Base-by-base conservation (phyloP, 1,284 basidiomycete genomes). In the Neolentinus lepideus region DNA sequence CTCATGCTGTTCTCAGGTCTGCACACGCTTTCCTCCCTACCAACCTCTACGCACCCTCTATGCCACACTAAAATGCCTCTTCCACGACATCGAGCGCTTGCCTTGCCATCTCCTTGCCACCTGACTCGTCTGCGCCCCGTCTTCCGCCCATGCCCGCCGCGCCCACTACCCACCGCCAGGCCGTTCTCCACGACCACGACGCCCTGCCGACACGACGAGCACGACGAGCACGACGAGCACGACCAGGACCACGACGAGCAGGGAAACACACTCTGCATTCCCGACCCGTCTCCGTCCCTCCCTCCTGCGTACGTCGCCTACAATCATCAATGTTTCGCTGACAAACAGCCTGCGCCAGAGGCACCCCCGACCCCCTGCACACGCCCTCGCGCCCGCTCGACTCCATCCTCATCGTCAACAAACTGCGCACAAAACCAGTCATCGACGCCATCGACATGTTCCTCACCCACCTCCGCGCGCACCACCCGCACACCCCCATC, bases 381-480 rank as follows among this genome's bases (percentile, higher is more conserved):
- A 29, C 22, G 22, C 52, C 46, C 26, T 29, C 55, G 25, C 65
- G 62, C 51, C 65, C 64, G 21, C 71, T 68, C 24, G 68, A 67
- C 57, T 72, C 79, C 43, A 81, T 90, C 38, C 77, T 90, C 53
- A 78, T 90, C 59, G 86, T 90, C 14, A 90, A 90, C 71, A 90
- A 90, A 73, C 74, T 82, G 54, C 80, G 87, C 59, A 92, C 81
- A 59, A 84, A 80, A 62, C 85, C 83, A 14, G 89, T 84, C 62
- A 80, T 85, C 63, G 80, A 81, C 57, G 88, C 87, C 3, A 88
- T 89, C 57, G 79, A 87, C 59, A 80, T 84, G 3, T 77, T 90
- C 57, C 78, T 55, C 59, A 90, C 88, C 61, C 84, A 90, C 64
- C 76, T 90, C 19, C 74, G 76, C 25, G 65, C 72, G 52, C 78